Evolutionary conservation across 345 rosid genomes (phyloP), one percentile per base, ranked within the genome.

Genomic region (Citrus maxima): DNA sequence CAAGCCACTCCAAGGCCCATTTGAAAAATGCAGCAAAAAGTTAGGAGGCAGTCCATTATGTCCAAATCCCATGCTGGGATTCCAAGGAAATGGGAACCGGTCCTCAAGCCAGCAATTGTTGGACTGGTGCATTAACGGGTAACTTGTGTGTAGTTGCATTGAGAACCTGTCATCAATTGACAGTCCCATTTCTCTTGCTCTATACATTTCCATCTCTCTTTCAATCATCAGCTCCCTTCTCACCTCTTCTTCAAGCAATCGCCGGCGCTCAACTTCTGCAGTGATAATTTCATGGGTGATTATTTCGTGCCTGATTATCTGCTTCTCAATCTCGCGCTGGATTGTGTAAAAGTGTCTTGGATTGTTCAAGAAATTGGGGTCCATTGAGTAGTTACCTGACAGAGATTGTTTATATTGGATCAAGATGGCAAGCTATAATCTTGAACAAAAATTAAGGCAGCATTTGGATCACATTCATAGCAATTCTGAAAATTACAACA

Each of bases 151-250:
- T 42, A 76, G 73, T 81, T 18, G 80, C 90, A 78, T 73, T 55
- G 79, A 9, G 74, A 32, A 40, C 37, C 80, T 66, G 59, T 71
- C 73, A 24, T 77, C 67, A 37, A 77, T 32, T 4, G 87, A 69
- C 46, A 77, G n/a, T n/a, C 74, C 51, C 62, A 28, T 69, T 58
- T 76, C 78, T 0, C 72, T 10, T 0, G 74, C 54, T 22, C 73
- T 38, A 32, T 63, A 78, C 73, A 64, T 42, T 16, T 81, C 85
- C 84, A 83, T 77, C 66, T 82, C 87, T 82, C 82, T 81, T 74
- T 89, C 90, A 10, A 80, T 69, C 61, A 83, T 77, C 82, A 91
- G 78, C 86, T 89, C 92, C 7, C 82, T 78, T 75, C 81, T 72
- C 37, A 86, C 87, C 77, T 89, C 89, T 0, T 81, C 89, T 65